Evolutionary conservation across 2,329 filamentous ascomycete species (phyloP).

Genomic region (Paramyrothecium sp.): DNA sequence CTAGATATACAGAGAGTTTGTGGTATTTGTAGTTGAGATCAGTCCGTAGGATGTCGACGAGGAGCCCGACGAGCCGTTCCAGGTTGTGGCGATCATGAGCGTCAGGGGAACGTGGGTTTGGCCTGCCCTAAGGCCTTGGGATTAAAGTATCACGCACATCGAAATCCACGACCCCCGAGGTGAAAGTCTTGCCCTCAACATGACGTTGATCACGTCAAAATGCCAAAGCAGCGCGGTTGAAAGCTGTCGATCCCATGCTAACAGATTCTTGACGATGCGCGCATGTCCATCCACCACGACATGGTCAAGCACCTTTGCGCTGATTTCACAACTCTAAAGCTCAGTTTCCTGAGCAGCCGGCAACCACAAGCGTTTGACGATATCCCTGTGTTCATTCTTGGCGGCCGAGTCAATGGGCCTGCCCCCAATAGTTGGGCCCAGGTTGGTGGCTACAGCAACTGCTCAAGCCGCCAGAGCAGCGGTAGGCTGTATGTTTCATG

Average conservation of each 20-base stretch:
- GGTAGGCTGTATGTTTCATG: conserved; percentile 1
- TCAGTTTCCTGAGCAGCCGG: no score
- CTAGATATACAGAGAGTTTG: no score
- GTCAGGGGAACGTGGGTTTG: background rate
- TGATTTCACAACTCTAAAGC: no score
- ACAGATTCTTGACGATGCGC: conserved; percentile 5
- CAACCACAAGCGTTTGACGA: background rate
- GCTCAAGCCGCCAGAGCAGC: conserved; percentile 6
- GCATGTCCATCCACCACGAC: conserved; percentile 9
- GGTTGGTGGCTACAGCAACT: background rate
- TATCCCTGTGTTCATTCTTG: background rate
- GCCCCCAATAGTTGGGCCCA: background rate
- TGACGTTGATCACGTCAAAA: conserved; percentile 1
- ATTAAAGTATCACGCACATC: background rate
- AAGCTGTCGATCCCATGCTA: background rate
- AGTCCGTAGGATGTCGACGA: conserved; percentile 6
- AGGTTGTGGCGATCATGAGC: conserved; percentile 4
- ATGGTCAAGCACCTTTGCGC: background rate
- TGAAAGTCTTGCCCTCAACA: background rate
- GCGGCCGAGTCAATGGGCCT: no score
- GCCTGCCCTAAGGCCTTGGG: background rate
- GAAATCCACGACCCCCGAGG: background rate
- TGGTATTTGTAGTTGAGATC: no score
- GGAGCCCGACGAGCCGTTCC: conserved; percentile 8
- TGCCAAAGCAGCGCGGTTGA: conserved; percentile 4